Evolutionary conservation across 257 asterid species (phyloP).

Genomic region (Jacaranda mimosifolia): DNA sequence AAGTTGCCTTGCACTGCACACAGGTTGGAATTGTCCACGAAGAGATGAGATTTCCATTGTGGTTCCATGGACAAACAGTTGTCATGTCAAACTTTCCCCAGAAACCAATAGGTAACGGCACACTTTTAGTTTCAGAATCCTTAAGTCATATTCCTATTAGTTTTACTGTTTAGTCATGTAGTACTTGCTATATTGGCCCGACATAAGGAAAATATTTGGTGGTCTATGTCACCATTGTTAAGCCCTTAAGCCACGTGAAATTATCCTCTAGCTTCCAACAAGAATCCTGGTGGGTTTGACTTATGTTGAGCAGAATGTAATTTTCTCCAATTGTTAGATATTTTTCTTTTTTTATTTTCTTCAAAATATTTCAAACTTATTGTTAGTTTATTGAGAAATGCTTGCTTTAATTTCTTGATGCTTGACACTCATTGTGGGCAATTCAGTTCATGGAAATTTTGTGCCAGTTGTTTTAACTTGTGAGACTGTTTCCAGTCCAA

Average conservation of each 20-base stretch:
- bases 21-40: constrained; percentile 95
- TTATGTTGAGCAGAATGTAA: constrained; percentile 3
- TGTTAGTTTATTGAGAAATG: not conserved
- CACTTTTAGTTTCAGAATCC: constrained; percentile 33
- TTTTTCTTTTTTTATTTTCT: not conserved
- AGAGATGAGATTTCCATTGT: constrained; percentile 87
- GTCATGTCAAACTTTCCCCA: constrained; percentile 80
- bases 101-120: constrained; percentile 86
- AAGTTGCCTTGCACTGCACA: constrained; percentile 32
- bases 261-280: constrained; percentile 24
- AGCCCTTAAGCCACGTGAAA: constrained; percentile 19
- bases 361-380: not conserved
- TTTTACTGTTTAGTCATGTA: not conserved
- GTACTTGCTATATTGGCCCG: constrained; percentile 10
- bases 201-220: constrained; percentile 15
- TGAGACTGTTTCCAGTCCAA: constrained; percentile 70
- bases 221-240: not conserved
- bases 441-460: not conserved
- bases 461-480: constrained; percentile 40
- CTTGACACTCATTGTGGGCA: not conserved
- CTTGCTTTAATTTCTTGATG: not conserved
- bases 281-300: constrained; percentile 18
- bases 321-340: not conserved
- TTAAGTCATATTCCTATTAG: constrained; percentile 9
- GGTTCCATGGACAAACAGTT: constrained; percentile 90